phyloP scores from a whole-genome alignment of 495 filamentous ascomycete genomes.

The Tuber microsphaerosporum region DNA sequence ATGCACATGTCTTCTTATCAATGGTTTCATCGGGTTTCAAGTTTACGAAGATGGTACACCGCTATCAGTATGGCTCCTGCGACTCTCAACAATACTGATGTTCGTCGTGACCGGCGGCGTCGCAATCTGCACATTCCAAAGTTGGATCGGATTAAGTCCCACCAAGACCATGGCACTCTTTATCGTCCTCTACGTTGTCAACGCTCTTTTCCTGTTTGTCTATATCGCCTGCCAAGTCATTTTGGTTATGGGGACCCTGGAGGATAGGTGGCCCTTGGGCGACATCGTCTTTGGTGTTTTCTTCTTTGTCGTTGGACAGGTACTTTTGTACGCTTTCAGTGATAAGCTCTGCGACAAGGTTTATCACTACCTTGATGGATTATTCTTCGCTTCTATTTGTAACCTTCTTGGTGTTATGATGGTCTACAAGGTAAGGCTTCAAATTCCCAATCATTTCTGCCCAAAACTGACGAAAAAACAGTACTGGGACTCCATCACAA shows the following conservation, averaged over 20 bases:
- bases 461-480: constrained; percentile 41
- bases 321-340: constrained; percentile 84
- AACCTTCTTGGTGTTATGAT: constrained; percentile 98
- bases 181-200: constrained; percentile 84
- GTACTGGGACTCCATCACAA: constrained; percentile 99
- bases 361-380: constrained; percentile 87
- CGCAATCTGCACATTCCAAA: constrained; percentile 85
- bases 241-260: constrained; percentile 79
- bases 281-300: constrained; percentile 88
- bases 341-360: constrained; percentile 73
- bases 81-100: constrained; percentile 66
- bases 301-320: constrained; percentile 88
- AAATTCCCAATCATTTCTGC: constrained; percentile 19
- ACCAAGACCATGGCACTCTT: constrained; percentile 83
- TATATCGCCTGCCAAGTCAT: constrained; percentile 86
- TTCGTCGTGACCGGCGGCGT: constrained; percentile 83
- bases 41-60: constrained; percentile 97
- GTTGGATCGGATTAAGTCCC: constrained; percentile 77
- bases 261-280: constrained; percentile 91
- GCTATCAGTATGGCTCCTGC: constrained; percentile 87
- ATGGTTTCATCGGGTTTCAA: constrained; percentile 98
- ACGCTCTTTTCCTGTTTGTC: constrained; percentile 73
- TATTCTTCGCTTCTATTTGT: constrained; percentile 91
- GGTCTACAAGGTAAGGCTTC: constrained; percentile 82
- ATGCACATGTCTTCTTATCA: constrained; percentile 84